A percentile compares a stretch with the other conserved stretches of the same genome.
Evolutionary conservation across 805 yeast species (phyloP).

Genomic region (Starmerella sirachaensis): DNA sequence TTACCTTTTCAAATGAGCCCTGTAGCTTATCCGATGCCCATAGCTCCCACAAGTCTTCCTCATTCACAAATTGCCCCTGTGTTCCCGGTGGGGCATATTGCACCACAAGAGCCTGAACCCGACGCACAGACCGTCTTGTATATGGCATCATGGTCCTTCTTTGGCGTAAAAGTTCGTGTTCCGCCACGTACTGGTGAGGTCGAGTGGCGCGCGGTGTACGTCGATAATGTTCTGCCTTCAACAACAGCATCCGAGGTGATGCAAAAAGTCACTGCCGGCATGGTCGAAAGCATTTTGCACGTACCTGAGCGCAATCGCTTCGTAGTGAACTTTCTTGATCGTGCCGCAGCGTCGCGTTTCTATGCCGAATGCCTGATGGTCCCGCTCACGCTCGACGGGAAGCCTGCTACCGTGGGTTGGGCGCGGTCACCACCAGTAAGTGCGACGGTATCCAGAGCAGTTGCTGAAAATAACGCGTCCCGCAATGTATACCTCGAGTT

Average conservation of each 20-base stretch:
- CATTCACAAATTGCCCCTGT: too few species aligned
- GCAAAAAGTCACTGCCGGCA: constrained; percentile 54
- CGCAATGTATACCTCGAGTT: constrained; percentile 87
- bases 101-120: too few species aligned
- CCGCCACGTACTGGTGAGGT: too few species aligned
- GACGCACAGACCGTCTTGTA: too few species aligned
- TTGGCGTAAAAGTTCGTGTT: too few species aligned
- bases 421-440: constrained; percentile 68
- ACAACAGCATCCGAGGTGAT: constrained; percentile 69
- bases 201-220: constrained; percentile 83
- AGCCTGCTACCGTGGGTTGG: constrained; percentile 86
- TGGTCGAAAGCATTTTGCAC: constrained; percentile 5
- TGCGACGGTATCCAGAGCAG: constrained; percentile 62
- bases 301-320: not conserved
- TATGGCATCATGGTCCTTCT: too few species aligned
- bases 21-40: too few species aligned
- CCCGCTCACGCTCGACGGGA: constrained; percentile 64
- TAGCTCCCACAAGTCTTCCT: too few species aligned
- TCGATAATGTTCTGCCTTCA: constrained; percentile 79
- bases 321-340: constrained; percentile 50
- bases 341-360: constrained; percentile 75
- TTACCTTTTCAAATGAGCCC: too few species aligned
- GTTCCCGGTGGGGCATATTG: too few species aligned
- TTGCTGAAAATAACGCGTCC: constrained; percentile 67
- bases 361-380: constrained; percentile 88